A percentile compares a stretch with the other conserved stretches of the same genome.
These are phyloP conservation scores for Trichocladium uniseriatum DNA, from an alignment of 495 filamentous ascomycete genomes.

Conservation along the genomic window DNA sequence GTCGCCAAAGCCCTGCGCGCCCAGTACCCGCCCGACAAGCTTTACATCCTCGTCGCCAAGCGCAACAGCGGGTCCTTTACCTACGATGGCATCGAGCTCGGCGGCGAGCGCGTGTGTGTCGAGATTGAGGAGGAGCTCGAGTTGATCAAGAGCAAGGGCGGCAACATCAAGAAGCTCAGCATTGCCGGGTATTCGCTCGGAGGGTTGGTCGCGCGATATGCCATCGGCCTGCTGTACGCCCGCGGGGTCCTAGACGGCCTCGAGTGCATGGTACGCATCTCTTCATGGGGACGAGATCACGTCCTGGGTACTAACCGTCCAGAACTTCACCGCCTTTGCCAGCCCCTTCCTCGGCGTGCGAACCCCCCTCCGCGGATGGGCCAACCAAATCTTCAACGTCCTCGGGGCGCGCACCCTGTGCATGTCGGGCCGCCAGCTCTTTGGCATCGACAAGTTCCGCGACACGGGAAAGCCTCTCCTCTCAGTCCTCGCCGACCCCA, in stretches of 20 bases:
- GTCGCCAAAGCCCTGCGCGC: conserved; percentile 59
- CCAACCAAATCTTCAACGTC: conserved; percentile 66
- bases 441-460: conserved; percentile 75
- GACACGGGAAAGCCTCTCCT: conserved; percentile 72
- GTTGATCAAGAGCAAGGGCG: conserved; percentile 51
- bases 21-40: conserved; percentile 49
- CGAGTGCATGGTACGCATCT: conserved; percentile 69
- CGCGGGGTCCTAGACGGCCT: conserved; percentile 70
- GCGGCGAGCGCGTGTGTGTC: conserved; percentile 76
- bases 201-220: conserved; percentile 79
- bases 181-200: conserved; percentile 85
- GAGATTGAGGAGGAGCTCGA: conserved; percentile 82
- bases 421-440: conserved; percentile 76
- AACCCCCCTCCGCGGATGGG: conserved; percentile 58
- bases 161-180: conserved; percentile 69
- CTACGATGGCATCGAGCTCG: conserved; percentile 88
- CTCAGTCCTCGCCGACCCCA: conserved; percentile 69
- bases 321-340: conserved; percentile 92
- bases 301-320: no score
- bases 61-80: conserved; percentile 76
- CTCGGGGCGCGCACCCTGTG: conserved; percentile 69
- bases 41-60: conserved; percentile 69
- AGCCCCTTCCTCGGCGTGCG: conserved; percentile 82
- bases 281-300: no score
- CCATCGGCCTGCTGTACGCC: conserved; percentile 71